These are phyloP conservation scores for Phaseolus lunatus DNA, from an alignment of 306 rosid genomes.

Conservation along the genomic window DNA sequence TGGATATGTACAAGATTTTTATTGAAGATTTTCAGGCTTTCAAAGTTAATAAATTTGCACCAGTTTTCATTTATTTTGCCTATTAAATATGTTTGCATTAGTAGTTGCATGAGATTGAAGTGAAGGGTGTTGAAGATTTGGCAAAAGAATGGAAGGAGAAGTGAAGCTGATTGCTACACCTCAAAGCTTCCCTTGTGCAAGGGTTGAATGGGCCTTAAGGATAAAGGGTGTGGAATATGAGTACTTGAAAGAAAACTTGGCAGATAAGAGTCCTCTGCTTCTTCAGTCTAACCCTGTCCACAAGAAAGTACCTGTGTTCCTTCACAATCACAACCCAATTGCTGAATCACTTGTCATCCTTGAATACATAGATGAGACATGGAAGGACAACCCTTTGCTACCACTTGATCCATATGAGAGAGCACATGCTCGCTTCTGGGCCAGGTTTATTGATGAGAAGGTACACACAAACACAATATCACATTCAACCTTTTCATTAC, in stretches of 20 bases:
- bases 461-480: constrained; percentile 27
- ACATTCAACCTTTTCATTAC: background rate
- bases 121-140: background rate
- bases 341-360: constrained; percentile 61
- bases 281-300: constrained; percentile 59
- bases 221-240: constrained; percentile 62
- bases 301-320: constrained; percentile 58
- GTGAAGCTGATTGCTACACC: constrained; percentile 52
- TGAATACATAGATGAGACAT: constrained; percentile 61
- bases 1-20: no score
- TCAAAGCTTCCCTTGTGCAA: constrained; percentile 50
- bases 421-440: constrained; percentile 64
- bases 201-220: constrained; percentile 59
- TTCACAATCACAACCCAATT: constrained; percentile 46
- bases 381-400: constrained; percentile 59
- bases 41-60: background rate
- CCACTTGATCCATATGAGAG: constrained; percentile 43
- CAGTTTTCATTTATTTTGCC: no score
- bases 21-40: no score
- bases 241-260: constrained; percentile 49
- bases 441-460: constrained; percentile 56
- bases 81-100: no score
- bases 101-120: background rate
- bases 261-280: constrained; percentile 55
- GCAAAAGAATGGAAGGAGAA: constrained; percentile 49